Evolutionary conservation across 2,329 filamentous ascomycete genomes (phyloP).

Genomic region (Colletotrichum noveboracense): DNA sequence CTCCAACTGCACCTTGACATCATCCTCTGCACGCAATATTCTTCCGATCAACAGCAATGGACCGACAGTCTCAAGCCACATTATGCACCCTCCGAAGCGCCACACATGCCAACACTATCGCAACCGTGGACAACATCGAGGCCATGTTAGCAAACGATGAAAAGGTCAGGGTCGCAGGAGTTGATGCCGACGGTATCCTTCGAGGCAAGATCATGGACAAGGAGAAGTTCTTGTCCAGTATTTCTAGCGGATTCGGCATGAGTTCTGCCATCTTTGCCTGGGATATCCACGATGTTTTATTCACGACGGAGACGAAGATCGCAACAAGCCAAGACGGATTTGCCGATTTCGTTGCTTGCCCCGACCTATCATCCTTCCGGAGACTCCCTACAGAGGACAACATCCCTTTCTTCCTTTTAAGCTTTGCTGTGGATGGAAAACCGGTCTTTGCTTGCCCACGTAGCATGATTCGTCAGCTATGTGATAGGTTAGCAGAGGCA

Average conservation of each 20-base stretch:
- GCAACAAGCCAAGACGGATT: background rate
- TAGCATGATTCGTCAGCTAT: conserved; percentile 65
- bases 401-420: conserved; percentile 77
- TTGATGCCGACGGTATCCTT: conserved; percentile 78
- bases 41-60: background rate
- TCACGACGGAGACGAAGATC: conserved; percentile 51
- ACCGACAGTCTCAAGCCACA: background rate
- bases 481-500: conserved; percentile 64
- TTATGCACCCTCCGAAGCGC: background rate
- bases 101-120: background rate
- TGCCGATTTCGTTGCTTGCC: conserved; percentile 61
- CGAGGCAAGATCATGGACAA: conserved; percentile 84
- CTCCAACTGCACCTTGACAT: background rate
- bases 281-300: conserved; percentile 87
- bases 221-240: conserved; percentile 80
- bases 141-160: conserved; percentile 5
- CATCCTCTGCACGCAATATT: background rate
- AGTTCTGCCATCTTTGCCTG: conserved; percentile 54
- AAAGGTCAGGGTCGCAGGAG: conserved; percentile 61
- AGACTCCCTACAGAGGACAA: conserved; percentile 82
- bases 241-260: conserved; percentile 79
- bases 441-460: conserved; percentile 75
- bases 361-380: conserved; percentile 73
- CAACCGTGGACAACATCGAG: background rate
- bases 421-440: conserved; percentile 74